A percentile compares a stretch with the other conserved stretches of the same genome.
phyloP scores from a whole-genome alignment of 176 grass and related monocot species.

The Oryza punctata region DNA sequence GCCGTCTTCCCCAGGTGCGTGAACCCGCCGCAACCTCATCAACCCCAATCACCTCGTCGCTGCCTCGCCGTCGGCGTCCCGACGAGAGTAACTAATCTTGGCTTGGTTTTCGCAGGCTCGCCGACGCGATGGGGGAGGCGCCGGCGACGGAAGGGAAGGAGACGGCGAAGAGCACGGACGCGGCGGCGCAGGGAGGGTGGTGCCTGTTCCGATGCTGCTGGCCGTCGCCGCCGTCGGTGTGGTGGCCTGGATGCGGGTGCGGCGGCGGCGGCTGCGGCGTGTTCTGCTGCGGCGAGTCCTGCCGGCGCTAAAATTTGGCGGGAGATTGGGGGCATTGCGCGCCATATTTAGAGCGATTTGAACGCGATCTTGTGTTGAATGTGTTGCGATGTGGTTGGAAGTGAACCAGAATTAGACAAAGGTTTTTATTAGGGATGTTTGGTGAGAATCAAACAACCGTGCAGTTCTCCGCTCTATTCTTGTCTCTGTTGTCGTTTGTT shows the following conservation, averaged over 20 bases:
- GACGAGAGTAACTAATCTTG: neutral
- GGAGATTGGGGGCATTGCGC: neutral
- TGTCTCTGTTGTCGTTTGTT: no score
- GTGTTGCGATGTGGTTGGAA: neutral
- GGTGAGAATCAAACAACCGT: no score
- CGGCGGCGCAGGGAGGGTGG: neutral
- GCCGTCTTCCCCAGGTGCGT: neutral
- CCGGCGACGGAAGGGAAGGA: neutral
- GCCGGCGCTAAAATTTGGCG: constrained; percentile 23
- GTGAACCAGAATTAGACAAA: neutral
- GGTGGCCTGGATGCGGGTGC: constrained; percentile 46
- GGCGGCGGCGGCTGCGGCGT: neutral
- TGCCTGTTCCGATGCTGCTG: constrained; percentile 31
- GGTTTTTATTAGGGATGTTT: neutral
- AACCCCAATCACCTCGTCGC: no score
- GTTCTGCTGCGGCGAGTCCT: constrained; percentile 1
- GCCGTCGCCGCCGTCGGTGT: neutral
- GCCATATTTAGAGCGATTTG: neutral
- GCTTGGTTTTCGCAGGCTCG: neutral
- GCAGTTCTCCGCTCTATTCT: no score
- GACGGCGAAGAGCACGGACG: neutral
- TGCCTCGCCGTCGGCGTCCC: neutral
- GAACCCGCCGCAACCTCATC: neutral
- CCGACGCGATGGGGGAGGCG: neutral
- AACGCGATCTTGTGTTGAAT: neutral